phyloP scores from a whole-genome alignment of 208 protist genomes.

The Wallacemonas rigidus region DNA sequence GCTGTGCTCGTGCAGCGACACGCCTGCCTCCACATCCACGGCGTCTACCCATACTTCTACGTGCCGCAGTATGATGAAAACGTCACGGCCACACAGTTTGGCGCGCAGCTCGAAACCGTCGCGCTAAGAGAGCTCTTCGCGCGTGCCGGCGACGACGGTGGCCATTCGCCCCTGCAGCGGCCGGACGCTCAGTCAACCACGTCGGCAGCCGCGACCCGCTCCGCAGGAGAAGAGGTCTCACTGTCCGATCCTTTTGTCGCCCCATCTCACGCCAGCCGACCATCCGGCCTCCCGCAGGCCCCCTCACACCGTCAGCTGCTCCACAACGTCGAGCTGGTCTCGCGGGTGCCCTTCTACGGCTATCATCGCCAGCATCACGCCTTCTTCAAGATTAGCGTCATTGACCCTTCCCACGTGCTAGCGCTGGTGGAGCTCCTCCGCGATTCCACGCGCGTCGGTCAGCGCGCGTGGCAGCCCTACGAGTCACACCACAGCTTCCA shows the following conservation, averaged over 20 bases:
- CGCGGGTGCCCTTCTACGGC: conserved; percentile 73
- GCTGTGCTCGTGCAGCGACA: conserved; percentile 24
- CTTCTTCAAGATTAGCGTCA: conserved; percentile 73
- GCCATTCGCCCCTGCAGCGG: too few relatives aligned
- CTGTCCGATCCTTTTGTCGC: background rate
- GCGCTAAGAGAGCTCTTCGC: conserved; percentile 31
- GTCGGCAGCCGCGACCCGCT: background rate
- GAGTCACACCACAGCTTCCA: conserved; percentile 64
- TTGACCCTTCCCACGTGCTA: conserved; percentile 47
- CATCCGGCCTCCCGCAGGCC: conserved; percentile 1
- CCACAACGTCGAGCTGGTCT: conserved; percentile 66
- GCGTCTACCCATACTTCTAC: conserved; percentile 78
- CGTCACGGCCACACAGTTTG: conserved; percentile 71
- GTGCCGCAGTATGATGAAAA: conserved; percentile 52
- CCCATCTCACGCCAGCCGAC: too few relatives aligned
- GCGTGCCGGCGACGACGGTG: background rate
- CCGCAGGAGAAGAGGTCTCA: background rate
- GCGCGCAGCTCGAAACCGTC: conserved; percentile 72
- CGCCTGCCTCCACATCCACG: conserved; percentile 82
- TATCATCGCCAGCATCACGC: conserved; percentile 41
- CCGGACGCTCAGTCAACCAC: too few relatives aligned
- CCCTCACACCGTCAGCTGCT: conserved; percentile 45
- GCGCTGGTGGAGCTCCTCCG: conserved; percentile 49
- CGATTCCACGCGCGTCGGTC: conserved; percentile 48
- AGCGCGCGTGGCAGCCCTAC: conserved; percentile 65